Evolutionary conservation across 306 rosid species (phyloP).

Genomic region (Casuarina equisetifolia): DNA sequence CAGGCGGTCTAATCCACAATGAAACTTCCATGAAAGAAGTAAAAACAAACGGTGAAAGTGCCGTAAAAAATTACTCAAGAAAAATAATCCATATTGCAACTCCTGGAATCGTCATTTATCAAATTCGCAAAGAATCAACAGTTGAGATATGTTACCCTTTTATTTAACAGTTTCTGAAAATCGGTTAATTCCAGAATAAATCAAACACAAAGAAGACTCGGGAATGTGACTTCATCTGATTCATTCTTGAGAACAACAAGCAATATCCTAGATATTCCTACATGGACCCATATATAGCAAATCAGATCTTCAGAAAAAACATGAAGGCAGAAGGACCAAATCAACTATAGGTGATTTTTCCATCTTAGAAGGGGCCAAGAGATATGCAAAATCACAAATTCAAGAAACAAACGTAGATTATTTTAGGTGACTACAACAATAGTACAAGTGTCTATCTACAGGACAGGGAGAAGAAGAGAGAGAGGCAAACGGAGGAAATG

Average conservation of each 20-base stretch:
- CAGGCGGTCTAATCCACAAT: slow-evolving; percentile 20
- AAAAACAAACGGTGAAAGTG: background rate
- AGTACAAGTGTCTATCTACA: background rate
- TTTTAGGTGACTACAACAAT: background rate
- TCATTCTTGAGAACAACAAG: background rate
- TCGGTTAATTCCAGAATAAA: background rate
- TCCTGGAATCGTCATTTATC: background rate
- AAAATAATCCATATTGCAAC: background rate
- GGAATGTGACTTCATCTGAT: background rate
- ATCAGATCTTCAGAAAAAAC: background rate
- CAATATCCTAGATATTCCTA: background rate
- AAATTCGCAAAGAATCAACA: background rate
- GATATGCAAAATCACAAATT: slow-evolving; percentile 11
- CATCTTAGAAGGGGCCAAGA: background rate
- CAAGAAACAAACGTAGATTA: background rate
- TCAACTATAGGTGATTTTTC: background rate
- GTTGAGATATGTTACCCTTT: background rate
- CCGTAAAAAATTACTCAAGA: background rate
- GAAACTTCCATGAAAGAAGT: slow-evolving; percentile 15
- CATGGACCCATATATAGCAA: background rate
- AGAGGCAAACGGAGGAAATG: background rate
- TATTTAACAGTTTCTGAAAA: background rate
- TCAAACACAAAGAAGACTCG: background rate
- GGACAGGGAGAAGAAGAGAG: background rate
- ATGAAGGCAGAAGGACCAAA: background rate